A percentile compares a stretch with the other conserved stretches of the same genome.
Conservation (phyloP, 2,329 filamentous ascomycete species). For the Rhynchosporium graminicola region DNA sequence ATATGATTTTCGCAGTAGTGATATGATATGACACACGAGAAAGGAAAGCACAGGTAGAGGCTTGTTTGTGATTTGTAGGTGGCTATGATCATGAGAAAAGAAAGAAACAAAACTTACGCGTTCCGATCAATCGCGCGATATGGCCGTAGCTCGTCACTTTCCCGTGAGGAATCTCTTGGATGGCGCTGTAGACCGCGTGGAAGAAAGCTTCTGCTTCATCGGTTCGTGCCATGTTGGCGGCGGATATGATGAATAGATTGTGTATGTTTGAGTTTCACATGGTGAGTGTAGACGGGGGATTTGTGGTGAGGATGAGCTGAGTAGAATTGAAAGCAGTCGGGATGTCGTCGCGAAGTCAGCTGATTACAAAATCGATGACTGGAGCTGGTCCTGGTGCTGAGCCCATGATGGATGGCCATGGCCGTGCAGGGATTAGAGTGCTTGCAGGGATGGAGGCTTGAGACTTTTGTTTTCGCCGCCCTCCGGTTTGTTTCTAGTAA, state of each 20-base stretch:
- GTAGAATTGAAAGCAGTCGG: background rate
- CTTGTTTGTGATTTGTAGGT: too few species aligned
- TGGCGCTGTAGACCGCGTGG: slow-evolving; percentile 74
- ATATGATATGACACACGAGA: too few species aligned
- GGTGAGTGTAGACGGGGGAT: background rate
- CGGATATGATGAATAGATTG: background rate
- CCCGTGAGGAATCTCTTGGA: slow-evolving; percentile 82
- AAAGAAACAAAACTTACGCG: slow-evolving; percentile 53
- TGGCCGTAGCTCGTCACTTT: slow-evolving; percentile 87
- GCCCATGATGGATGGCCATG: background rate
- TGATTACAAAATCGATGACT: background rate
- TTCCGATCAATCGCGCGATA: slow-evolving; percentile 71
- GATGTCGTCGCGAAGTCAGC: slow-evolving; percentile 13
- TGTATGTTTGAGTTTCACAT: background rate
- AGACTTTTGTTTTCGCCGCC: background rate
- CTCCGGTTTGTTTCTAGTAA: background rate
- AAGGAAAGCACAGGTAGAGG: too few species aligned
- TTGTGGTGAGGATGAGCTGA: background rate
- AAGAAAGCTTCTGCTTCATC: slow-evolving; percentile 78
- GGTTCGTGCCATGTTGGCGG: slow-evolving; percentile 60
- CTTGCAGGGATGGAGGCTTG: background rate
- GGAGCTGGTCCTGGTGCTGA: background rate
- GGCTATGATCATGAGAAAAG: too few species aligned
- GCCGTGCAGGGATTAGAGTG: slow-evolving; percentile 6
- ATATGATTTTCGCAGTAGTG: too few species aligned